Evolutionary conservation across 495 filamentous ascomycete genomes (phyloP).

Genomic region (Neurospora cerealis): DNA sequence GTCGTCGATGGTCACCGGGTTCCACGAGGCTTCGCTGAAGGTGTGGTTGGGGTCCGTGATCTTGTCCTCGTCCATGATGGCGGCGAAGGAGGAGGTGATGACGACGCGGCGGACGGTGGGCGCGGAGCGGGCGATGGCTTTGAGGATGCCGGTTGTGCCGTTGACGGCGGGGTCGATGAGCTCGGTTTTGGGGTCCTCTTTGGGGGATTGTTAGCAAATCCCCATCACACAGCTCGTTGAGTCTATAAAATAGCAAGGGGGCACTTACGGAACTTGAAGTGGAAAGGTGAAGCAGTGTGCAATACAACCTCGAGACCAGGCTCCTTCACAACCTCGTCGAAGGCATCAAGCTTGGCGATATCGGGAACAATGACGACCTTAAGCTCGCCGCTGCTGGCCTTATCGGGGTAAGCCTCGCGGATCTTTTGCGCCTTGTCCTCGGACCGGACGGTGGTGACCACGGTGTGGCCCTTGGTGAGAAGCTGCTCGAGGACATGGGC

Average conservation of each 20-base stretch:
- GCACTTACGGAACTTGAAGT: slow-evolving; percentile 45
- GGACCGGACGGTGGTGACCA: slow-evolving; percentile 76
- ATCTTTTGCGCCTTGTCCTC: slow-evolving; percentile 71
- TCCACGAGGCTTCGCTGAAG: slow-evolving; percentile 73
- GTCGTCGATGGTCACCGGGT: slow-evolving; percentile 66
- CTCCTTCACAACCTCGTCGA: slow-evolving; percentile 67
- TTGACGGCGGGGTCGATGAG: slow-evolving; percentile 77
- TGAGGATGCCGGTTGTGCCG: slow-evolving; percentile 73
- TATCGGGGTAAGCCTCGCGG: slow-evolving; percentile 50
- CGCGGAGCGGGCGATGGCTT: slow-evolving; percentile 62
- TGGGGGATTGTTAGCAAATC: not conserved
- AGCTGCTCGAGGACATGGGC: slow-evolving; percentile 74
- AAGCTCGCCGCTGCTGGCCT: slow-evolving; percentile 51
- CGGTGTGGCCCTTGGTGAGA: slow-evolving; percentile 56
- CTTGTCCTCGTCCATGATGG: slow-evolving; percentile 47
- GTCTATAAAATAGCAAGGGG: not conserved
- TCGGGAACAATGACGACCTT: slow-evolving; percentile 73
- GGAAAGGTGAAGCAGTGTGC: slow-evolving; percentile 84
- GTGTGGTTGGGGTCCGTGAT: slow-evolving; percentile 34
- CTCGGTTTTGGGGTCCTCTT: slow-evolving; percentile 62
- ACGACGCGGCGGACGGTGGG: slow-evolving; percentile 74
- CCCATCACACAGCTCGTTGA: not conserved
- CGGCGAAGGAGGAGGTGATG: slow-evolving; percentile 78
- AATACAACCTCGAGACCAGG: slow-evolving; percentile 77
- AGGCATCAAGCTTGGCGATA: slow-evolving; percentile 64